Evolutionary conservation across 148 eudicot genomes (phyloP), one percentile per base, ranked within the genome.

Genomic region (Fallopia convolvulus): DNA sequence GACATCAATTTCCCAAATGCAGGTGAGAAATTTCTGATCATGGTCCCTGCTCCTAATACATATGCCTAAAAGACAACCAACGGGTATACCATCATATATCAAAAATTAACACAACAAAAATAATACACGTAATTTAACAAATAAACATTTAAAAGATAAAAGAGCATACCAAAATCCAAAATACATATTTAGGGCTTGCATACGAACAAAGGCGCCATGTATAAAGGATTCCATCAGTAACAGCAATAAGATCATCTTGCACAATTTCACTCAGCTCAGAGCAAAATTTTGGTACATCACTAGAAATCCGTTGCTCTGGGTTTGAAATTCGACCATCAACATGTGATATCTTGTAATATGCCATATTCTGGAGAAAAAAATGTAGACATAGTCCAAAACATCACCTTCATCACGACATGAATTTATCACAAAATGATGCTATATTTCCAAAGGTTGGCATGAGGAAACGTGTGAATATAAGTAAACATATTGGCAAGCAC

Each of bases 191-290:
- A 39, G 99, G 99, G 84, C 99, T 95, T 30, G 99, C 97, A 83
- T 95, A 95, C 48, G 99, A 92, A 90, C 99, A 92, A 58, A 95
- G 89, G 76, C 99, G 97, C 99, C 97, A 95, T 32, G 99, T 84
- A 83, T 95, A 95, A 60, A 92, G 90, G 79, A 95, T 32, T 55
- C 94, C 97, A 85, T 95, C 99, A 68, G 97, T 83, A 80, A 95
- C 97, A 65, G 97, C 99, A 74, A 81, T 88, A n/a, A 95, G 93
- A 85, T 95, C 97, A 81, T 95, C 99, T 79, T 91, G 97, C 70
- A 95, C 90, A 84, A 95, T 93, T 76, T 92, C 97, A 85, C 99
- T 95, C 85, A 95, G 85, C 78, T 95, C 99, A 20, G 92, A 86
- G 82, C 97, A 95, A 81, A 95, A 95, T 84, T 83, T 87, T 41